phyloP scores from a whole-genome alignment of 2,329 filamentous ascomycete genomes.

The Diaporthe nobilis region DNA sequence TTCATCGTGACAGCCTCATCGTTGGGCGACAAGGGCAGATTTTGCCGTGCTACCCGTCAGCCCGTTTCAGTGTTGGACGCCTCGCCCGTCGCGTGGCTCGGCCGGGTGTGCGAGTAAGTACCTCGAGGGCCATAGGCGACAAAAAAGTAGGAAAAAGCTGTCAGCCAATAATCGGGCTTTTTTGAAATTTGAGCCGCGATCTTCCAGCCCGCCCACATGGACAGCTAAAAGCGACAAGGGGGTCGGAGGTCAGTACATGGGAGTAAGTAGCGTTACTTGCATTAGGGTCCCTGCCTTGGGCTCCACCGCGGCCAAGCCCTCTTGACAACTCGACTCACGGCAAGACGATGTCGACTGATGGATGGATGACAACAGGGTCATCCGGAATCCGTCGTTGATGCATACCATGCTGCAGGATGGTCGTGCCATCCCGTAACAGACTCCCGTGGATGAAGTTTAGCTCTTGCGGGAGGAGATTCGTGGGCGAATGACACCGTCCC shows the following conservation, averaged over 20 bases:
- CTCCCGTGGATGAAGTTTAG: slow-evolving; percentile 10
- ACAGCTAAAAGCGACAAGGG: slow-evolving; percentile 17
- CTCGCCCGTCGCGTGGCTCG: slow-evolving; percentile 30
- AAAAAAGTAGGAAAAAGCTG: slow-evolving; percentile 38
- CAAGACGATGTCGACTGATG: slow-evolving; percentile 23
- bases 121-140: slow-evolving; percentile 9
- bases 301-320: slow-evolving; percentile 21
- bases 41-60: slow-evolving; percentile 31
- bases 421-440: slow-evolving; percentile 31
- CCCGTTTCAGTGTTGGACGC: slow-evolving; percentile 28
- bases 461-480: slow-evolving; percentile 8
- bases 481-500: slow-evolving; percentile 1
- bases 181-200: slow-evolving; percentile 36
- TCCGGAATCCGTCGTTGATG: slow-evolving; percentile 27
- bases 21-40: slow-evolving; percentile 30
- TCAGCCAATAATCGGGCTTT: slow-evolving; percentile 40
- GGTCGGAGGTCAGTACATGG: slow-evolving; percentile 13
- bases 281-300: slow-evolving; percentile 1
- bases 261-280: slow-evolving; percentile 21
- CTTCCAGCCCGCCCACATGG: slow-evolving; percentile 35
- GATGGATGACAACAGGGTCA: slow-evolving; percentile 24
- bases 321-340: slow-evolving; percentile 31
- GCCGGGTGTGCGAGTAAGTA: slow-evolving; percentile 30
- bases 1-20: slow-evolving; percentile 16
- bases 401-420: slow-evolving; percentile 29